Evolutionary conservation across 2,329 filamentous ascomycete species (phyloP).

Genomic region (Blastomyces silverae): DNA sequence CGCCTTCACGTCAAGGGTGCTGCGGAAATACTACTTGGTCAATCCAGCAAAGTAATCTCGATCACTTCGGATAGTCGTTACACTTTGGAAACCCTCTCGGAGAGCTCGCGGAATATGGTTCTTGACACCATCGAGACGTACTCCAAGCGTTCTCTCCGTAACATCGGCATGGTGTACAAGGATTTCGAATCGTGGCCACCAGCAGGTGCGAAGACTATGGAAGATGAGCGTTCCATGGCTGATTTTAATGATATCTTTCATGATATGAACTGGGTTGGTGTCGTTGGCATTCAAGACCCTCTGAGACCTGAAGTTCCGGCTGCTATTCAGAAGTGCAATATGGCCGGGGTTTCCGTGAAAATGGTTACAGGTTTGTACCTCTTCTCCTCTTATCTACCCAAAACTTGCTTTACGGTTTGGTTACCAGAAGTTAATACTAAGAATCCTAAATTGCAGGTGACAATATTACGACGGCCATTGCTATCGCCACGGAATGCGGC

Average conservation of each 20-base stretch:
- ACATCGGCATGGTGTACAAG: slow-evolving; percentile 65
- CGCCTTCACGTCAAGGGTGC: slow-evolving; percentile 46
- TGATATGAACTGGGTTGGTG: slow-evolving; percentile 65
- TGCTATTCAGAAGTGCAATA: slow-evolving; percentile 60
- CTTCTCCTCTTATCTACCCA: neutral
- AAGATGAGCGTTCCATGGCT: slow-evolving; percentile 57
- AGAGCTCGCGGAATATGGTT: slow-evolving; percentile 27
- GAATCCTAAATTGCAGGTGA: slow-evolving; percentile 40
- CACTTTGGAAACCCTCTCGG: slow-evolving; percentile 25
- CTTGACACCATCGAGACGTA: slow-evolving; percentile 38
- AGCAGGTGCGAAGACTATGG: slow-evolving; percentile 46
- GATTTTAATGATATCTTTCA: slow-evolving; percentile 62
- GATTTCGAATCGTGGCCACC: slow-evolving; percentile 67
- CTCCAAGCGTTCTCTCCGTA: slow-evolving; percentile 57
- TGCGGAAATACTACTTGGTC: slow-evolving; percentile 41
- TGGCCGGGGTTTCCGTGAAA: slow-evolving; percentile 63
- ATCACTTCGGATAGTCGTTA: slow-evolving; percentile 26
- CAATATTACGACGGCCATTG: slow-evolving; percentile 64
- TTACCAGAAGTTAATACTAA: neutral
- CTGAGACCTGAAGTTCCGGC: slow-evolving; percentile 60
- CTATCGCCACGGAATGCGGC: slow-evolving; percentile 67
- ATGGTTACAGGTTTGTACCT: slow-evolving; percentile 55
- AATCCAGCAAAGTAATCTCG: slow-evolving; percentile 32
- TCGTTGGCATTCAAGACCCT: slow-evolving; percentile 70
- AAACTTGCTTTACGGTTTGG: neutral